phyloP scores from a whole-genome alignment of 176 grass and related monocot genomes.

The Raddia guianensis region DNA sequence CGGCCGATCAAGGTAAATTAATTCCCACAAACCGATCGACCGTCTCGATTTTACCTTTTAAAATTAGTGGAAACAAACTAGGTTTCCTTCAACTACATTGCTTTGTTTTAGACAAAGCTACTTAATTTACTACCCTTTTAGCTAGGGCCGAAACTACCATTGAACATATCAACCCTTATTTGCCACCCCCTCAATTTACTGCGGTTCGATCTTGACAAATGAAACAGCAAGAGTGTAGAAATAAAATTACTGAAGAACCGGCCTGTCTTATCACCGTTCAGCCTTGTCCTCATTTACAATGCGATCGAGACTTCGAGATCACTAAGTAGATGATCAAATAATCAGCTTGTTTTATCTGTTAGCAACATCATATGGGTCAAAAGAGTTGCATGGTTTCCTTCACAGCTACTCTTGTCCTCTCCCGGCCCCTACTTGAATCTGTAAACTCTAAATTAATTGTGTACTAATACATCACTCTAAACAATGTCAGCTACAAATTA shows the following conservation, averaged over 20 bases:
- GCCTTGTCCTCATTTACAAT: background rate
- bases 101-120: too few relatives aligned
- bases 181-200: background rate
- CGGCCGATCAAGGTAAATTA: background rate
- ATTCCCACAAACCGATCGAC: background rate
- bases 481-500: background rate
- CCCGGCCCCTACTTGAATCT: background rate
- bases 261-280: background rate
- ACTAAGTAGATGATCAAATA: background rate
- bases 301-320: background rate
- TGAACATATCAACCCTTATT: background rate
- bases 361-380: slow-evolving; percentile 21
- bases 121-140: background rate
- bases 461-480: background rate
- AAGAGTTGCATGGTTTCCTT: slow-evolving; percentile 40
- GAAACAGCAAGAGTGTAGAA: too few relatives aligned
- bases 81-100: too few relatives aligned
- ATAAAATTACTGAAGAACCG: background rate
- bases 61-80: background rate
- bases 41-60: background rate
- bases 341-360: background rate
- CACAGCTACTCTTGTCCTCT: slow-evolving; percentile 1
- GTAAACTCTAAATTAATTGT: background rate
- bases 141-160: background rate
- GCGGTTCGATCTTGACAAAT: background rate